A percentile compares a stretch with the other conserved stretches of the same genome.
phyloP scores from a whole-genome alignment of 257 asterid species.

The Gentiana dahurica region DNA sequence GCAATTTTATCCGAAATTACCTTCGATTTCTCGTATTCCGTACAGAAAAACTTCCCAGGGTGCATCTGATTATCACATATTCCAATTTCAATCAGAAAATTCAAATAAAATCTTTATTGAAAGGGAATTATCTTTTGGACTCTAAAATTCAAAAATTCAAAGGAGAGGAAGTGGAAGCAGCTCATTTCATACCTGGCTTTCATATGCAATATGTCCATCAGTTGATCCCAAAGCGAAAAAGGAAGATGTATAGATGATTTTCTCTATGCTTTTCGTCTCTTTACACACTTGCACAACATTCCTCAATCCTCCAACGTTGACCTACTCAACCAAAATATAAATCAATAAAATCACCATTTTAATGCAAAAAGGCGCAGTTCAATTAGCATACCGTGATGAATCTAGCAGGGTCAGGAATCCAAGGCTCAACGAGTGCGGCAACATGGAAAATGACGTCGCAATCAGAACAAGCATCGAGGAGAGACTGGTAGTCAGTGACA shows the following conservation, averaged over 20 bases:
- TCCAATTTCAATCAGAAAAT: not conserved
- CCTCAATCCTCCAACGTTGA: constrained; percentile 84
- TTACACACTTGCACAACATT: constrained; percentile 61
- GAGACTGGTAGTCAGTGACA: constrained; percentile 64
- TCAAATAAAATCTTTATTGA: no score
- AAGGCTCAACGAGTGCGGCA: constrained; percentile 93
- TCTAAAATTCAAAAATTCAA: not conserved
- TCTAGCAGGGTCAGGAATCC: constrained; percentile 79
- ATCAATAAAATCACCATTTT: no score
- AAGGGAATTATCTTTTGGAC: no score
- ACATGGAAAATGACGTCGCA: constrained; percentile 81
- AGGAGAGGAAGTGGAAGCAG: not conserved
- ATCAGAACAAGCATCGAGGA: constrained; percentile 56
- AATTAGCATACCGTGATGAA: constrained; percentile 35
- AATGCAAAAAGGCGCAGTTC: no score
- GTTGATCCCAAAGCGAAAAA: constrained; percentile 87
- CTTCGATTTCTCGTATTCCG: constrained; percentile 89
- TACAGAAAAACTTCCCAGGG: constrained; percentile 47
- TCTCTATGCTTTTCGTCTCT: constrained; percentile 53
- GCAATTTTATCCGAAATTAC: constrained; percentile 69
- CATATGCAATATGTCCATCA: constrained; percentile 77
- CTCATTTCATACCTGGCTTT: constrained; percentile 42
- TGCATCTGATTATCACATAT: constrained; percentile 40
- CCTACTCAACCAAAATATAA: constrained; percentile 23
- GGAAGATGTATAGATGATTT: constrained; percentile 80